Evolutionary conservation across 495 filamentous ascomycete species (phyloP).

Genomic region (Lasiosphaeria miniovina): DNA sequence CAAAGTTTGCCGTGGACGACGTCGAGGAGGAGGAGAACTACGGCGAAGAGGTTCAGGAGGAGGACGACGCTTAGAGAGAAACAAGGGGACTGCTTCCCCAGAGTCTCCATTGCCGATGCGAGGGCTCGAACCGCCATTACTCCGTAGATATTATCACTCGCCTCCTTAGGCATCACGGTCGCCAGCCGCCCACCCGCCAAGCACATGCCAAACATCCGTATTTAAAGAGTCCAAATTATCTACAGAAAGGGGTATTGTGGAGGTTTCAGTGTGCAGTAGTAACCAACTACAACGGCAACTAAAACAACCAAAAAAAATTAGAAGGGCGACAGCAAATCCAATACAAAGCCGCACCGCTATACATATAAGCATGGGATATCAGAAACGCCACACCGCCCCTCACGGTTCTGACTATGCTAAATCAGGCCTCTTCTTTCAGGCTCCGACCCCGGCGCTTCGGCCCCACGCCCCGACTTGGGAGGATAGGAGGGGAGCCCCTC

Average conservation of each 20-base stretch:
- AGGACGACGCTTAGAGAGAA: conserved; percentile 24
- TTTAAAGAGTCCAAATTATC: not conserved
- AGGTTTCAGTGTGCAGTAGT: not conserved
- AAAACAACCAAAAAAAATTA: not conserved
- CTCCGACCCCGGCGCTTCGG: conserved; percentile 2
- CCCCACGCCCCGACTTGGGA: conserved; percentile 20
- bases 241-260: not conserved
- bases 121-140: too few relatives aligned
- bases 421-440: not conserved
- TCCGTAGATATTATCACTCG: too few relatives aligned
- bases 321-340: not conserved
- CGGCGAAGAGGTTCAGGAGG: conserved; percentile 71
- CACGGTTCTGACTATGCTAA: too few relatives aligned
- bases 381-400: too few relatives aligned
- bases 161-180: too few relatives aligned
- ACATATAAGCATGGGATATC: not conserved
- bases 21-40: conserved; percentile 83
- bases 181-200: too few relatives aligned
- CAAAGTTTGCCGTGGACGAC: conserved; percentile 65
- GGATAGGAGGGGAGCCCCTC: conserved; percentile 15
- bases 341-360: not conserved
- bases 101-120: too few relatives aligned
- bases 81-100: not conserved
- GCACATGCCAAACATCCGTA: not conserved
- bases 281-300: not conserved